phyloP scores from a whole-genome alignment of 2,329 filamentous ascomycete genomes.

The Penicillium frequentans region DNA sequence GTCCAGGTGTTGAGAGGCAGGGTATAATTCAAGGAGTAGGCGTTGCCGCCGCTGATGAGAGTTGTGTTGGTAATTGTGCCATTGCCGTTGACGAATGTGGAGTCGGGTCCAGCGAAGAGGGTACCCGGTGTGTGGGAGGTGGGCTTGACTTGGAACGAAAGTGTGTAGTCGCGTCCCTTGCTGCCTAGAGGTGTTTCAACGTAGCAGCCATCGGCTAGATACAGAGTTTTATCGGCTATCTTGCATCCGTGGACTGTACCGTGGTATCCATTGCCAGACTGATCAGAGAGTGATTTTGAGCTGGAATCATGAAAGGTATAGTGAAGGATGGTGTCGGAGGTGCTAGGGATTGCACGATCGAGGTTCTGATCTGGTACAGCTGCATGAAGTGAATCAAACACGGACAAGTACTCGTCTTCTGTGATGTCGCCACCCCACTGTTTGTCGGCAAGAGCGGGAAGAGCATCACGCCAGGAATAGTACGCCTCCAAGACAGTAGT shows the following conservation, averaged over 20 bases:
- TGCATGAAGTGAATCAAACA: conserved; percentile 44
- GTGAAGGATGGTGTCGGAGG: conserved; percentile 41
- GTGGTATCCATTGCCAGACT: conserved; percentile 33
- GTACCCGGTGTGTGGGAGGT: conserved; percentile 36
- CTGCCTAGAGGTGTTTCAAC: conserved; percentile 50
- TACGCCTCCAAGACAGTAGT: conserved; percentile 52
- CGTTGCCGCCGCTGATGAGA: conserved; percentile 39
- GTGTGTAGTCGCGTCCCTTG: conserved; percentile 57
- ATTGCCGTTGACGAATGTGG: conserved; percentile 38
- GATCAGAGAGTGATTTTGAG: conserved; percentile 32
- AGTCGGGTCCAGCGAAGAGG: conserved; percentile 47
- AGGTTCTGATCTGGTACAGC: conserved; percentile 50
- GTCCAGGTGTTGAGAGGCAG: conserved; percentile 41
- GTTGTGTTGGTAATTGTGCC: conserved; percentile 38
- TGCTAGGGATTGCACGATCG: conserved; percentile 45
- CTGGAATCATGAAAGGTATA: conserved; percentile 40
- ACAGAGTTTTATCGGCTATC: conserved; percentile 29
- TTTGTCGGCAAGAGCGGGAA: conserved; percentile 54
- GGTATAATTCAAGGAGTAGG: conserved; percentile 43
- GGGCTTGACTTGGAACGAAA: conserved; percentile 48
- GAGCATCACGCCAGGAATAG: conserved; percentile 44
- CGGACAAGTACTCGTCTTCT: conserved; percentile 39
- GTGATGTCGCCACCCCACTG: conserved; percentile 55
- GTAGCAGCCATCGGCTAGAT: conserved; percentile 40
- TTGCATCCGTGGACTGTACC: conserved; percentile 45